Evolutionary conservation across 2,329 filamentous ascomycete species (phyloP).

Genomic region (Exophiala lecanii-corni): DNA sequence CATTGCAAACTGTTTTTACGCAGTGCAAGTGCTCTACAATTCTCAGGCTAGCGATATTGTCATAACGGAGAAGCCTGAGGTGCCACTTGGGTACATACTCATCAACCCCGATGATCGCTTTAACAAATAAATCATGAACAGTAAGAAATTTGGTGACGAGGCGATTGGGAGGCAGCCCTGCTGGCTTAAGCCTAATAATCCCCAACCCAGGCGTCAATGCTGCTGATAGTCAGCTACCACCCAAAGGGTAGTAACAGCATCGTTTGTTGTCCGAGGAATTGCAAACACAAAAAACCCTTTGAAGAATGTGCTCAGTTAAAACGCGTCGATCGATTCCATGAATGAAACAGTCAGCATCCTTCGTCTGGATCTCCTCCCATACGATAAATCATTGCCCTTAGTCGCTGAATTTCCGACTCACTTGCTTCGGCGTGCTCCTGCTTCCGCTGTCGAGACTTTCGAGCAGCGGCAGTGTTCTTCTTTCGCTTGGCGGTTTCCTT

Average conservation of each 20-base stretch:
- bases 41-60: constrained; percentile 6
- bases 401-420: constrained; percentile 41
- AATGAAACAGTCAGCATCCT: constrained; percentile 6
- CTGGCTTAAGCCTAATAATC: constrained; percentile 19
- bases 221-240: constrained; percentile 16
- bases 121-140: constrained; percentile 7
- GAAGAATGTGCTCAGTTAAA: not conserved
- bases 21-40: not conserved
- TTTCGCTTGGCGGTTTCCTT: constrained; percentile 80
- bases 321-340: not conserved
- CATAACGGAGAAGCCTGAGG: constrained; percentile 13
- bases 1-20: not conserved
- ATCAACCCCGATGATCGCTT: constrained; percentile 21
- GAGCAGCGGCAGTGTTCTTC: constrained; percentile 80
- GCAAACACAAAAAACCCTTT: constrained; percentile 6
- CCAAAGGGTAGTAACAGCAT: constrained; percentile 14
- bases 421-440: constrained; percentile 67
- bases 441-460: constrained; percentile 82
- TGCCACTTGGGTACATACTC: constrained; percentile 2
- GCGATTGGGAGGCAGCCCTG: constrained; percentile 21
- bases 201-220: constrained; percentile 24
- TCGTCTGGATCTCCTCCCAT: constrained; percentile 26
- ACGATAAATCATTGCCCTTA: constrained; percentile 23
- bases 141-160: constrained; percentile 15
- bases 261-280: constrained; percentile 18